Evolutionary conservation across 495 filamentous ascomycete species (phyloP), one percentile per base, ranked within the genome.

Genomic region (Annulohypoxylon moriforme): DNA sequence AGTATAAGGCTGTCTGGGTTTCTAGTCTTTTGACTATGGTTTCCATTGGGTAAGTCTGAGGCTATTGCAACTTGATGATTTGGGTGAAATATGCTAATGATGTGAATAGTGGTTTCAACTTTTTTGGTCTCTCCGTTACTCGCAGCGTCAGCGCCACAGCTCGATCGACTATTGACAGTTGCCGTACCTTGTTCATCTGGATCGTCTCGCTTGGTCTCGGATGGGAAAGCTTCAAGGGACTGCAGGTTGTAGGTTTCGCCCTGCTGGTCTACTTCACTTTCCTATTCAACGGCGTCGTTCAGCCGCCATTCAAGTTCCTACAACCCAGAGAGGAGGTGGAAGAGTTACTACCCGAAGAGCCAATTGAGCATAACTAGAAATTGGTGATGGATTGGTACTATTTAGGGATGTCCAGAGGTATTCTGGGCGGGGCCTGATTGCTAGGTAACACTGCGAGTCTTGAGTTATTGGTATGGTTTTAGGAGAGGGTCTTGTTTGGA

Each of bases 181-280:
- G 94, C 84, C 91, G 96, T 1, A 99, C 96, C 0, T 86, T 99
- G 2, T 98, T 98, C 85, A 98, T 99, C 82, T 99, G 96, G 96
- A 86, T 99, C 27, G 93, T 97, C 16, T 96, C 93, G 3, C 86
- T 99, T 9, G 94, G 91, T 6, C 87, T 99, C 0, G 94, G 96
- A 58, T 99, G 96, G 96, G 96, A 99, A 81, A 89, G 87, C 9
- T 99, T 99, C 88, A 99, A 98, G 82, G 97, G 94, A 92, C 86
- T 99, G 9, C 96, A 99, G 80, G 93, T 99, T 3, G 78, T 87
- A 1, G 96, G 96, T 1, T 99, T 99, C 76, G 90, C 76, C 0
- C 79, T 98, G 60, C 88, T 99, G 22, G 96, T 99, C 29, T 99
- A 97, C 75, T 97, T 96, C 72, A 99, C 96, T 0, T 98, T 97